Conservation (phyloP, 176 grass and related monocot species). For the Alopecurus myosuroides region DNA sequence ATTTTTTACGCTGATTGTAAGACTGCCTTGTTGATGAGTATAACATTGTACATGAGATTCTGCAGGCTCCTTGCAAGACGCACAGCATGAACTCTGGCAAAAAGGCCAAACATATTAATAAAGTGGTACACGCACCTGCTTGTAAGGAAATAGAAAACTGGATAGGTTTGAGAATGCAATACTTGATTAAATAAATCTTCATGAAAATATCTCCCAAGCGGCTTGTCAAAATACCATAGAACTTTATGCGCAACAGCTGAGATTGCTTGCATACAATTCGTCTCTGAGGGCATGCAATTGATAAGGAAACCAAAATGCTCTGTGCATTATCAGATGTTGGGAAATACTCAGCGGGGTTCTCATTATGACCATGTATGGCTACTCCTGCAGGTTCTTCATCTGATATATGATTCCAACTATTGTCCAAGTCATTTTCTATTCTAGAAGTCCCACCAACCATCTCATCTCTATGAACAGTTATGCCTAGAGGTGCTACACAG, state of each 20-base stretch:
- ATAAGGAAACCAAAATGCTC: constrained; percentile 95
- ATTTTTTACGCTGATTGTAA: constrained; percentile 71
- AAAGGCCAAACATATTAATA: constrained; percentile 12
- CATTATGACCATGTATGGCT: constrained; percentile 33
- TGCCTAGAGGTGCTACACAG: constrained; percentile 13
- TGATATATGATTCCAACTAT: constrained; percentile 47
- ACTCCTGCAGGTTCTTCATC: constrained; percentile 54
- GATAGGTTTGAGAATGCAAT: constrained; percentile 1
- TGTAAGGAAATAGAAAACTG: neutral
- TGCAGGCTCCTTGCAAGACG: constrained; percentile 78
- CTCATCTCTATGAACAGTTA: constrained; percentile 23
- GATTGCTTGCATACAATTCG: constrained; percentile 80
- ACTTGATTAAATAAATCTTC: constrained; percentile 96
- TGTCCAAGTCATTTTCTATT: constrained; percentile 47
- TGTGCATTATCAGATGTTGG: constrained; percentile 75
- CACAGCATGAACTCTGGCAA: constrained; percentile 71
- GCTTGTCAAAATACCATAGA: constrained; percentile 98
- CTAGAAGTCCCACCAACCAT: neutral
- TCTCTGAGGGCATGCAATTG: constrained; percentile 62
- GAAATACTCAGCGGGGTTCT: constrained; percentile 53
- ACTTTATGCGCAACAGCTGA: constrained; percentile 87
- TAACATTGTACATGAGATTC: constrained; percentile 91
- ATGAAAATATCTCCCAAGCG: constrained; percentile 86
- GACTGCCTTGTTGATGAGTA: constrained; percentile 91
- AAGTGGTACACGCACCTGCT: neutral